Evolutionary conservation across 1,139 yeast genomes (phyloP).

Genomic region (Suhomyces yuchorum): DNA sequence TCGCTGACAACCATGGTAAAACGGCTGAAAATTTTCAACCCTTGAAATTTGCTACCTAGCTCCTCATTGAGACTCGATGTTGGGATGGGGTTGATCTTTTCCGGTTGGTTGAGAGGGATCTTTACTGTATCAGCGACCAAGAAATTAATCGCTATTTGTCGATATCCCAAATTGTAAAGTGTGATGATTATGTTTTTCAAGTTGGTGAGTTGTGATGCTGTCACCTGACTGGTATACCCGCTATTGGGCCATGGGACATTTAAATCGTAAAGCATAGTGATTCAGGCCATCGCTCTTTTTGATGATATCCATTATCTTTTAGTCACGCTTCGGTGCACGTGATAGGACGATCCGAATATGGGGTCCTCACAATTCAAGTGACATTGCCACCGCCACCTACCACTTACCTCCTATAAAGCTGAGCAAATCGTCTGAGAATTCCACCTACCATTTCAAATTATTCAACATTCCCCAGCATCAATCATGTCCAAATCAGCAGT

Average conservation of each 20-base stretch:
- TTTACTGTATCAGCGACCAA: constrained; percentile 56
- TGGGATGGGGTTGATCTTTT: constrained; percentile 43
- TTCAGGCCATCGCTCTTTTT: not conserved
- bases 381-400: constrained; percentile 8
- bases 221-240: constrained; percentile 45
- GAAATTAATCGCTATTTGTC: constrained; percentile 74
- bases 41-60: constrained; percentile 36
- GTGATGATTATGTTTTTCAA: constrained; percentile 56
- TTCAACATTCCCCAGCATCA: not conserved
- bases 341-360: not conserved
- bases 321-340: not conserved
- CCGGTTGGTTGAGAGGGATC: constrained; percentile 49
- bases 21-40: constrained; percentile 61
- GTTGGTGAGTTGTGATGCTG: constrained; percentile 41
- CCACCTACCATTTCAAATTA: not conserved
- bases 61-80: constrained; percentile 24
- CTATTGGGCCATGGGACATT: constrained; percentile 81
- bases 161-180: constrained; percentile 65
- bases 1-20: constrained; percentile 77
- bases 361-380: not conserved
- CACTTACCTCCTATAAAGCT: not conserved
- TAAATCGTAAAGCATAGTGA: constrained; percentile 57
- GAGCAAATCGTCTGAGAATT: not conserved
- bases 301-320: not conserved
- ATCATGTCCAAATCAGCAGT: constrained; percentile 12